These are phyloP conservation scores for Kuraishia molischiana DNA, from an alignment of 805 yeast species.

Conservation along the genomic window DNA sequence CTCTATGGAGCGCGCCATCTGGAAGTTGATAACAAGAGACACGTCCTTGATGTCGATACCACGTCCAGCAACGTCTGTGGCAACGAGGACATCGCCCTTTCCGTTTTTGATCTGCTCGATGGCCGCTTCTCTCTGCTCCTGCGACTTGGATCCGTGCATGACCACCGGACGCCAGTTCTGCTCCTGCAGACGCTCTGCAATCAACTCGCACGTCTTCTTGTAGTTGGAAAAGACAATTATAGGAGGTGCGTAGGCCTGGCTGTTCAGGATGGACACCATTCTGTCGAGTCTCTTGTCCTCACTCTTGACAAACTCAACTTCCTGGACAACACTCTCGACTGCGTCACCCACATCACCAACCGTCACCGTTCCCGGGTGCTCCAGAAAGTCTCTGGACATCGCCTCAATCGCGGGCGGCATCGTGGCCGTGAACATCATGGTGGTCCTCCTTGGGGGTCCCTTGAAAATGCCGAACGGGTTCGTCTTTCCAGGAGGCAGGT, in stretches of 20 bases:
- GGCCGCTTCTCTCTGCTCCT: slow-evolving; percentile 77
- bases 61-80: slow-evolving; percentile 94
- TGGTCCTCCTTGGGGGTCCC: slow-evolving; percentile 31
- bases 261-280: slow-evolving; percentile 27
- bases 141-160: slow-evolving; percentile 83
- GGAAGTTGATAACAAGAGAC: slow-evolving; percentile 76
- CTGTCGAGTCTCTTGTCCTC: slow-evolving; percentile 35
- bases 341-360: slow-evolving; percentile 64
- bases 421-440: slow-evolving; percentile 94
- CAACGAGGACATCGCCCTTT: slow-evolving; percentile 56
- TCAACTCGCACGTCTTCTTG: slow-evolving; percentile 60
- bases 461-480: slow-evolving; percentile 23
- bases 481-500: slow-evolving; percentile 37
- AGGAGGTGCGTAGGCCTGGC: slow-evolving; percentile 33
- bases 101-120: slow-evolving; percentile 48
- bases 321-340: slow-evolving; percentile 60
- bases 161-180: slow-evolving; percentile 43
- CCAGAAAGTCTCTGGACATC: slow-evolving; percentile 53
- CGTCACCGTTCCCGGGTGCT: slow-evolving; percentile 50
- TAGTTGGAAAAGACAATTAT: slow-evolving; percentile 77
- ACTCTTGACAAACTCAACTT: slow-evolving; percentile 40
- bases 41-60: slow-evolving; percentile 91
- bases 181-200: slow-evolving; percentile 40
- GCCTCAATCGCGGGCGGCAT: slow-evolving; percentile 68
- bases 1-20: slow-evolving; percentile 70